phyloP scores from a whole-genome alignment of 2,329 filamentous ascomycete species.

The Ascocoryne sarcoides region DNA sequence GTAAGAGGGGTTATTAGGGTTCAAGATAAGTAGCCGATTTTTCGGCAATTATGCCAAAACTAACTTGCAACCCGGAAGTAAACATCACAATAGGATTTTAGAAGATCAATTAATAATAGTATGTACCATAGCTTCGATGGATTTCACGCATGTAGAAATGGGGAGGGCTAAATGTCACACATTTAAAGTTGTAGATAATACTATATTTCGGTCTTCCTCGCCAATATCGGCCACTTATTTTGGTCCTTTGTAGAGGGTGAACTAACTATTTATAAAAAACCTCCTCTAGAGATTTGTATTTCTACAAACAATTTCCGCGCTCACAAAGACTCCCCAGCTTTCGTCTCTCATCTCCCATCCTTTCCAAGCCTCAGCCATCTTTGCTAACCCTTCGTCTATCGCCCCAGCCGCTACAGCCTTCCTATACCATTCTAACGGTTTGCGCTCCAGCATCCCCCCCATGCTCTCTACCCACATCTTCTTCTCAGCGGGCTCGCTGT shows the following conservation, averaged over 20 bases:
- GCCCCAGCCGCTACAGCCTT: too few relatives aligned
- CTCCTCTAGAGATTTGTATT: slow-evolving; percentile 8
- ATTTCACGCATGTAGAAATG: too few relatives aligned
- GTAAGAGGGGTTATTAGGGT: too few relatives aligned
- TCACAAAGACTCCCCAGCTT: slow-evolving; percentile 6
- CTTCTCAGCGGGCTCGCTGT: slow-evolving; percentile 25
- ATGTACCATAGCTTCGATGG: too few relatives aligned
- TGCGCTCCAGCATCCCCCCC: too few relatives aligned
- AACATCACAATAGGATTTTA: too few relatives aligned
- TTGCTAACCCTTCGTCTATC: slow-evolving; percentile 26
- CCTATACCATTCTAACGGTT: too few relatives aligned
- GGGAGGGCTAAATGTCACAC: not conserved
- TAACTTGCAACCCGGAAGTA: too few relatives aligned
- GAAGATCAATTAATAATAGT: too few relatives aligned
- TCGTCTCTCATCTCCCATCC: slow-evolving; percentile 21
- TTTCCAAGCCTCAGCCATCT: slow-evolving; percentile 29
- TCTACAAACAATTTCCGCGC: slow-evolving; percentile 8
- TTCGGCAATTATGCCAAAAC: too few relatives aligned
- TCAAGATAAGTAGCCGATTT: too few relatives aligned
- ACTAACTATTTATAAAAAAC: not conserved
- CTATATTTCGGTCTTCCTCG: not conserved
- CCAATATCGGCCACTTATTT: not conserved
- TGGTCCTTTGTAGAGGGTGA: not conserved
- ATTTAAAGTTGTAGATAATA: not conserved
- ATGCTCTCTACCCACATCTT: slow-evolving; percentile 27